Conservation (phyloP, 163 green algal species). For the Scenedesmus sp. region DNA sequence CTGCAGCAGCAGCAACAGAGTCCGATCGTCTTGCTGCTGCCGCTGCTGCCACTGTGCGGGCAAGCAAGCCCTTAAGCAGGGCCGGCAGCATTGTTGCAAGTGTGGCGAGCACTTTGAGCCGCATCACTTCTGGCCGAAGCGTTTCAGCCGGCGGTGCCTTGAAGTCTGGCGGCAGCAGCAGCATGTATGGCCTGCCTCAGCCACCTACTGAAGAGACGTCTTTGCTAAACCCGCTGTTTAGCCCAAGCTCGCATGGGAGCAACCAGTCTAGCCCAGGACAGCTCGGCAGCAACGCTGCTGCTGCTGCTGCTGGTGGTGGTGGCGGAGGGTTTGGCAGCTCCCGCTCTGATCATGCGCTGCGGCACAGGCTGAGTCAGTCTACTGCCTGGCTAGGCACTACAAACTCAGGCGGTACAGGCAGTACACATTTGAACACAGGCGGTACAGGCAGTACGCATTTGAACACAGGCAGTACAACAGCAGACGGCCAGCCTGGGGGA, state of each 20-base stretch:
- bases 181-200: background rate
- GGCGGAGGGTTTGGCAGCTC: background rate
- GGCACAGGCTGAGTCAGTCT: background rate
- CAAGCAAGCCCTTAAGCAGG: background rate
- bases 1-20: background rate
- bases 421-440: background rate
- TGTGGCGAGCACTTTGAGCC: background rate
- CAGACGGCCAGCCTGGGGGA: background rate
- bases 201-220: background rate
- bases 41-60: background rate
- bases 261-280: background rate
- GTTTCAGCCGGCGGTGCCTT: background rate
- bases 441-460: background rate
- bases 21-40: background rate
- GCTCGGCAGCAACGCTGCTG: background rate
- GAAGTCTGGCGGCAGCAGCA: background rate
- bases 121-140: background rate
- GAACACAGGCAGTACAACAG: too few species aligned
- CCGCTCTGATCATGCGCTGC: background rate
- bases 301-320: background rate
- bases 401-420: background rate
- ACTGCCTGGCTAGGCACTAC: background rate
- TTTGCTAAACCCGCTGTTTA: background rate
- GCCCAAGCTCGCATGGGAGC: background rate
- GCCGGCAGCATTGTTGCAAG: background rate